phyloP scores from a whole-genome alignment of 2,329 filamentous ascomycete species.

The Apiospora arundinis region DNA sequence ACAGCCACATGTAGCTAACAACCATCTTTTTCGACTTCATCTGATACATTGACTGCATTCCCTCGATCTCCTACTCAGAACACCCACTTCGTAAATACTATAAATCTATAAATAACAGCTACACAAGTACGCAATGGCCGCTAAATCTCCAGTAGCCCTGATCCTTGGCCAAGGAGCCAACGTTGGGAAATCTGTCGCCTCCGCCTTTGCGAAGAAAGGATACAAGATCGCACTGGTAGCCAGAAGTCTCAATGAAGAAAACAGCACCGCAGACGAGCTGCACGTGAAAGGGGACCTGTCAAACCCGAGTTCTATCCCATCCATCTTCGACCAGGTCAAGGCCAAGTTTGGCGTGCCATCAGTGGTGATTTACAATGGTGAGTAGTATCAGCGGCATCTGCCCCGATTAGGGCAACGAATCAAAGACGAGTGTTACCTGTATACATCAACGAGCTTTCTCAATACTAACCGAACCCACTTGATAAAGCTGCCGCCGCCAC shows the following conservation, averaged over 20 bases:
- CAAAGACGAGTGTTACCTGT: too few relatives aligned
- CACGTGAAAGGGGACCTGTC: slow-evolving; percentile 45
- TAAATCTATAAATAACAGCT: slow-evolving; percentile 1
- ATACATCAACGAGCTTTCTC: too few relatives aligned
- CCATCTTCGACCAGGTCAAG: slow-evolving; percentile 47
- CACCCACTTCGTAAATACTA: neutral
- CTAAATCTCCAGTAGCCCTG: slow-evolving; percentile 38
- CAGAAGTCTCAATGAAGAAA: slow-evolving; percentile 39
- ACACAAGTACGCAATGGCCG: slow-evolving; percentile 24
- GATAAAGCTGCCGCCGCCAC: slow-evolving; percentile 32
- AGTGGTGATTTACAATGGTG: slow-evolving; percentile 52
- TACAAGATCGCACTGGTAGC: slow-evolving; percentile 50
- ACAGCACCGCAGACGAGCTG: slow-evolving; percentile 37
- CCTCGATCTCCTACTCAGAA: too few relatives aligned
- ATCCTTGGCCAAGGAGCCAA: slow-evolving; percentile 52
- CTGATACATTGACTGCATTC: too few relatives aligned
- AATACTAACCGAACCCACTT: neutral
- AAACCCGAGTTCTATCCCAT: slow-evolving; percentile 41
- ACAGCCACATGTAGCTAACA: too few relatives aligned
- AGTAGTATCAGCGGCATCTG: neutral
- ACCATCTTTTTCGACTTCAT: too few relatives aligned
- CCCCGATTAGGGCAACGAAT: neutral
- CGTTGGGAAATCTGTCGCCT: slow-evolving; percentile 44
- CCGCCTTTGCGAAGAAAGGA: slow-evolving; percentile 46
- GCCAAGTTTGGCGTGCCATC: slow-evolving; percentile 43